Base-by-base conservation (phyloP, 768 basidiomycete genomes). In the Xerocomellus dryophilus region DNA sequence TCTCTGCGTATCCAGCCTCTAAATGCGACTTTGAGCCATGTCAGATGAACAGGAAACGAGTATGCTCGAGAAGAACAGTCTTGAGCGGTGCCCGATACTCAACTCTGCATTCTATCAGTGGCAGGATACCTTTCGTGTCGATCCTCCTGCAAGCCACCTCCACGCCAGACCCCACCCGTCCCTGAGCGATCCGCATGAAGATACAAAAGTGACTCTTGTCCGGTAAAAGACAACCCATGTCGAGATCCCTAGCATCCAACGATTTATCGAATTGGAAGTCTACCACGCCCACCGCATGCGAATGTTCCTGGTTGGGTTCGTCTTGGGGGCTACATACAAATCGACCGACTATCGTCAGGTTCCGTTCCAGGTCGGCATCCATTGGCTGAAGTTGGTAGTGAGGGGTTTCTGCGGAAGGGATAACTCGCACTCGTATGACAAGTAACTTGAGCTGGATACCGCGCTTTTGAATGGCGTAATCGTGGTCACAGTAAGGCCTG, bases 361-460 rank as follows among this genome's bases (percentile, higher is more conserved):
- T 34, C 17, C 5, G 23, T 25, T 32, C 4, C 18, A 25, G 25
- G 43, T 8, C 27, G 43, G 40, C 20, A 9, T 40, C n/a, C 34
- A 2, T 25, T 10, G 48, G 43, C 12, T 10, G 39, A 11, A 58
- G 34, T 2, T 20, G 12, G 40, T 51, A 58, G 39, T 47, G 7
- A 5, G 5, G 29, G 0, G 41, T 2, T 5, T 25, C 23, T 5
- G 5, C 4, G 3, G 18, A 46, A 27, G 1, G 18, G 48, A 38
- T 3, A 14, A 58, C 5, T 1, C 27, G 4, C 27, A 58, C 56
- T 2, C 2, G 40, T 25, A 58, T 39, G 44, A 58, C 44, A 2
- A 58, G 34, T 9, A 51, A n/a, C 32, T 40, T 59, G 42, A 59
- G 50, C 21, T 44, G 46, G 38, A 59, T 48, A 15, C 58, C 58